Evolutionary conservation across 2,329 filamentous ascomycete species (phyloP), one percentile per base, ranked within the genome.

Genomic region (Aureobasidium musti): DNA sequence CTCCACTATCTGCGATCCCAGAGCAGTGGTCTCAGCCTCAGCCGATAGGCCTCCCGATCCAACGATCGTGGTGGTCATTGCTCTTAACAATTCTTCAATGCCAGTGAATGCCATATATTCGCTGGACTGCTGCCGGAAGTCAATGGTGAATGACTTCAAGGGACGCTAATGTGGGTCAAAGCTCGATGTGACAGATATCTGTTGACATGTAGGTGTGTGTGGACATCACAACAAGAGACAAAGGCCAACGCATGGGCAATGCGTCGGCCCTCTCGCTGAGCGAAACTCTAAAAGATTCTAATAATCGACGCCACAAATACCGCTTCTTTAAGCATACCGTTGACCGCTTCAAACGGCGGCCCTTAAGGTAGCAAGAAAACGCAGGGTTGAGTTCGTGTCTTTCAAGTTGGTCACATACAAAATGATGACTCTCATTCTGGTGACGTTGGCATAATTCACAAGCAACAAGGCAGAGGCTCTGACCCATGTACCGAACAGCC

Each of bases 271-370:
- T 17, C 17, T 60, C 28, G 43, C 41, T n/a, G 28, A 49, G 11
- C 17, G 2, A 23, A 23, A 33, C 39, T 30, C 19, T 37, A 21
- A 33, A 19, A 26, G 11, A 23, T 61, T 47, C 13, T 61, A 43
- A 61, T 35, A 47, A 33, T 49, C 30, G n/a, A 49, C 57, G 57
- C 57, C 57, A 61, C 57, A 8, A 3, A 49, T n/a, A 47, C 19
- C 41, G 30, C 35, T 26, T 19, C n/a, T 47, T 61, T 61, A 61
- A 47, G 57, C 57, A 61, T 49, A 61, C 43, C 43, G 28, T 49
- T 37, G 37, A 43, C 57, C 37, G 41, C 57, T 19, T 28, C 41
- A 28, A 61, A 61, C 57, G 30, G 57, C 57, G 30, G 57, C 57
- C 57, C n/a, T 33, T 13, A 60, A 60, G 23, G 56, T 33, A 61